Evolutionary conservation across 2,329 filamentous ascomycete genomes (phyloP).

Genomic region (Fusarium verrucosum): DNA sequence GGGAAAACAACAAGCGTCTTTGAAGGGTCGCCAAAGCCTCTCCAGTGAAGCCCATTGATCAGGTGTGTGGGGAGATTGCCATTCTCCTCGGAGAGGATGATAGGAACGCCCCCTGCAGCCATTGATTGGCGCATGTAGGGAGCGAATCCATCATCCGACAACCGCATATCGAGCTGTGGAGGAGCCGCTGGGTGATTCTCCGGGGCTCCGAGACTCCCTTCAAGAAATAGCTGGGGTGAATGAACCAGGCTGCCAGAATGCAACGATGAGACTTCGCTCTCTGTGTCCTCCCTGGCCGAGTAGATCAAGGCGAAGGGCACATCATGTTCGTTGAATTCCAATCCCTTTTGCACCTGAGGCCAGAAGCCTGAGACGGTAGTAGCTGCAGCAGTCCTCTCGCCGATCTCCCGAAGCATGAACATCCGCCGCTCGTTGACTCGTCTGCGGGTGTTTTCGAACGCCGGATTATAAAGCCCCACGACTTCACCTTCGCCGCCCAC

Average conservation of each 20-base stretch:
- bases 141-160: constrained; percentile 76
- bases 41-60: constrained; percentile 72
- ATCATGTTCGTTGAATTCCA: constrained; percentile 79
- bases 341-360: constrained; percentile 72
- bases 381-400: constrained; percentile 77
- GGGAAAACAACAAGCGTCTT: constrained; percentile 79
- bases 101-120: constrained; percentile 68
- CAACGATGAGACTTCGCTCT: constrained; percentile 77
- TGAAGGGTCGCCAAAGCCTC: constrained; percentile 76
- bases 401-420: constrained; percentile 80
- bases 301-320: constrained; percentile 82
- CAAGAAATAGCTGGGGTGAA: constrained; percentile 72
- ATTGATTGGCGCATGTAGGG: constrained; percentile 81
- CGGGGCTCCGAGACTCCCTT: constrained; percentile 76
- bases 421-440: constrained; percentile 83
- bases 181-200: constrained; percentile 69
- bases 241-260: constrained; percentile 72
- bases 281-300: constrained; percentile 74
- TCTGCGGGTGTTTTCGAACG: constrained; percentile 81
- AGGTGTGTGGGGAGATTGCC: constrained; percentile 72
- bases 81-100: constrained; percentile 73
- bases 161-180: constrained; percentile 72
- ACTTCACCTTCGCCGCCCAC: constrained; percentile 78
- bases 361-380: constrained; percentile 78
- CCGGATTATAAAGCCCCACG: constrained; percentile 80